These are phyloP conservation scores for Fomitiporia mediterranea DNA, from an alignment of 1,284 basidiomycete species.

Conservation along the genomic window DNA sequence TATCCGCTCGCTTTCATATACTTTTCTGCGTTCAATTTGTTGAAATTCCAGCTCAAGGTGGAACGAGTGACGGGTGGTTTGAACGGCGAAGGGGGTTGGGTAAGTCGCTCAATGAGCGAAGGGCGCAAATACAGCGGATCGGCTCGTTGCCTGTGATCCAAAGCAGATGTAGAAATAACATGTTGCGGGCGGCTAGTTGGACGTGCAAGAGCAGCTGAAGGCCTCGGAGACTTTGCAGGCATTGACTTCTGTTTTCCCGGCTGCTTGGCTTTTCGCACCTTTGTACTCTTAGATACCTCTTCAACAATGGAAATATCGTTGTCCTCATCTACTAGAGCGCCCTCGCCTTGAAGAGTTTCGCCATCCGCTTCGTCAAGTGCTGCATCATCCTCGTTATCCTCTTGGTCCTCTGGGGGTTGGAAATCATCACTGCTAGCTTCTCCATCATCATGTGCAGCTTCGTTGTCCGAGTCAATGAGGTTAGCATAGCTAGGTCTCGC, in stretches of 20 bases:
- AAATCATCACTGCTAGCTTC: slow-evolving; percentile 31
- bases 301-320: slow-evolving; percentile 19
- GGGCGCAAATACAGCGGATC: slow-evolving; percentile 48
- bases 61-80: slow-evolving; percentile 26
- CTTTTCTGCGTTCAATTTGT: slow-evolving; percentile 38
- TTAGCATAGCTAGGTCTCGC: slow-evolving; percentile 36
- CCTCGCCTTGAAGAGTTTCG: slow-evolving; percentile 4
- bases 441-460: slow-evolving; percentile 27
- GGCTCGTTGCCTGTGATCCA: slow-evolving; percentile 64
- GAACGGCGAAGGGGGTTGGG: slow-evolving; percentile 45
- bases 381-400: slow-evolving; percentile 17
- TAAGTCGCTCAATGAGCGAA: slow-evolving; percentile 53
- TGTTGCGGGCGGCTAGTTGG: slow-evolving; percentile 44
- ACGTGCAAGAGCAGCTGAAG: slow-evolving; percentile 25
- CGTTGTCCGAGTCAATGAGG: slow-evolving; percentile 21
- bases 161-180: slow-evolving; percentile 51
- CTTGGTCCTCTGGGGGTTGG: slow-evolving; percentile 24
- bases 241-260: slow-evolving; percentile 5
- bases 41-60: slow-evolving; percentile 43
- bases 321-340: slow-evolving; percentile 14
- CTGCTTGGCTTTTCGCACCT: background rate
- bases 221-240: slow-evolving; percentile 13
- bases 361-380: slow-evolving; percentile 24
- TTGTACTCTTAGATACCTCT: background rate
- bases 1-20: slow-evolving; percentile 62